phyloP scores from a whole-genome alignment of 78 protist genomes.

The Monosiga brevicollis region DNA sequence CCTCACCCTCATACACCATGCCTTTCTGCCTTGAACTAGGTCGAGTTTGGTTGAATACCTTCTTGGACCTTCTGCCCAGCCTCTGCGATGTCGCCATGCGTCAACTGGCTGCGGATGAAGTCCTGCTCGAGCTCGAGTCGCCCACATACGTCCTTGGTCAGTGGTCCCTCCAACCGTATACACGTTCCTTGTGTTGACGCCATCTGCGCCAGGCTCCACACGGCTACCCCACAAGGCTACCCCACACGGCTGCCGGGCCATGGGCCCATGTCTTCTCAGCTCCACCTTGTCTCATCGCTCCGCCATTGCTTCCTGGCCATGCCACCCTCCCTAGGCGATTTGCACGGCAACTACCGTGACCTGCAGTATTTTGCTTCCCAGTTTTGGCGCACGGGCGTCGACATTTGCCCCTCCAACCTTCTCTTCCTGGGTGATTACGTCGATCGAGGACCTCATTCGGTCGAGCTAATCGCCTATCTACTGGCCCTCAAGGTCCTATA shows the following conservation, averaged over 20 bases:
- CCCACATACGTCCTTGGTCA: conserved; percentile 35
- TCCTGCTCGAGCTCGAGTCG: neutral
- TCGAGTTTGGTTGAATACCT: too few relatives aligned
- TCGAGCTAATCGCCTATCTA: conserved; percentile 35
- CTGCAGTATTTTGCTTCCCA: conserved; percentile 13
- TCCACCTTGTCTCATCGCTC: too few relatives aligned
- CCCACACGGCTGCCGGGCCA: too few relatives aligned
- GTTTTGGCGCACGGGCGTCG: conserved; percentile 6
- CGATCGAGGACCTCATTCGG: conserved; percentile 35
- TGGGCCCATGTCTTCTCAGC: too few relatives aligned
- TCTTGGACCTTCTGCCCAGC: neutral
- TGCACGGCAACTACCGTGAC: conserved; percentile 46
- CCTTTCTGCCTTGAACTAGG: too few relatives aligned
- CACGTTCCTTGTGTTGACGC: too few relatives aligned
- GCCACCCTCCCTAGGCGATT: conserved; percentile 16
- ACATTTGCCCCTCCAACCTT: conserved; percentile 11
- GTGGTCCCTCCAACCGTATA: too few relatives aligned
- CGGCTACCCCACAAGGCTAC: too few relatives aligned
- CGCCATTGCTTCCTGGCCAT: too few relatives aligned
- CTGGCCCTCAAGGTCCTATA: conserved; percentile 30
- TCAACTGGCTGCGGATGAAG: neutral
- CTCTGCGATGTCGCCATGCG: neutral
- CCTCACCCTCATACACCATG: too few relatives aligned
- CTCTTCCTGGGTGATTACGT: conserved; percentile 55
- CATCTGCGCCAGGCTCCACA: too few relatives aligned